These are phyloP conservation scores for Chrysoporthe austroafricana DNA, from an alignment of 2,329 filamentous ascomycete genomes.

Conservation along the genomic window DNA sequence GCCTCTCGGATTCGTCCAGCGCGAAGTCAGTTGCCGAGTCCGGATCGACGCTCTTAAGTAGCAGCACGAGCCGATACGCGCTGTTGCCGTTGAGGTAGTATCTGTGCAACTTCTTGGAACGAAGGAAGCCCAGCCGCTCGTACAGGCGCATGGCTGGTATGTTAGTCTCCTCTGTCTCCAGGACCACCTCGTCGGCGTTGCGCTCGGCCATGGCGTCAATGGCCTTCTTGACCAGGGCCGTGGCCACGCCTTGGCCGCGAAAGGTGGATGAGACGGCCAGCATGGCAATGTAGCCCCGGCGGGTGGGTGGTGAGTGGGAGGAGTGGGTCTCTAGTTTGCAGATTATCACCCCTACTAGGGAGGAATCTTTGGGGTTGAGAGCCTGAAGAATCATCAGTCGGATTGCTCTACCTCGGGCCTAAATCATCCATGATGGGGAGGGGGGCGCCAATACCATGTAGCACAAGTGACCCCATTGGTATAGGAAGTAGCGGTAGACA, in stretches of 20 bases:
- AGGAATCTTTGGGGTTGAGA: slow-evolving; percentile 60
- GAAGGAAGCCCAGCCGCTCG: slow-evolving; percentile 86
- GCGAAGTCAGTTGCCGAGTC: slow-evolving; percentile 43
- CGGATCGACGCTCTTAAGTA: slow-evolving; percentile 63
- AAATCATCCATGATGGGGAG: not conserved
- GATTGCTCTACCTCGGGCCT: not conserved
- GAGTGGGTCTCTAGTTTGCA: slow-evolving; percentile 93
- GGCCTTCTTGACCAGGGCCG: slow-evolving; percentile 82
- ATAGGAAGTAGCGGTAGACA: slow-evolving; percentile 96
- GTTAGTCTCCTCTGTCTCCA: slow-evolving; percentile 96
- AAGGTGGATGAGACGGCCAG: slow-evolving; percentile 83
- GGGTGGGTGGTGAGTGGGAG: slow-evolving; percentile 72
- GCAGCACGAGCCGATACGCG: slow-evolving; percentile 84
- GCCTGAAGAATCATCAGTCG: slow-evolving; percentile 47
- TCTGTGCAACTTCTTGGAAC: slow-evolving; percentile 89
- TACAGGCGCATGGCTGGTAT: slow-evolving; percentile 88
- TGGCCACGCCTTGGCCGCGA: slow-evolving; percentile 85
- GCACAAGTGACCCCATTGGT: slow-evolving; percentile 97
- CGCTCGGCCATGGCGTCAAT: slow-evolving; percentile 87
- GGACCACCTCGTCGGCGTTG: slow-evolving; percentile 88
- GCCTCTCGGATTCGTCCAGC: slow-evolving; percentile 37
- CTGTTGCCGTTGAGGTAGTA: slow-evolving; percentile 98
- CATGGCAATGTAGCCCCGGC: slow-evolving; percentile 98
- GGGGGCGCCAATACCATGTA: slow-evolving; percentile 70
- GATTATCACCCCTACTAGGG: slow-evolving; percentile 86